Percentiles rank a stretch among this genome's conserved stretches.
Conservation (phyloP, 345 rosid species). For the Heritiera littoralis region DNA sequence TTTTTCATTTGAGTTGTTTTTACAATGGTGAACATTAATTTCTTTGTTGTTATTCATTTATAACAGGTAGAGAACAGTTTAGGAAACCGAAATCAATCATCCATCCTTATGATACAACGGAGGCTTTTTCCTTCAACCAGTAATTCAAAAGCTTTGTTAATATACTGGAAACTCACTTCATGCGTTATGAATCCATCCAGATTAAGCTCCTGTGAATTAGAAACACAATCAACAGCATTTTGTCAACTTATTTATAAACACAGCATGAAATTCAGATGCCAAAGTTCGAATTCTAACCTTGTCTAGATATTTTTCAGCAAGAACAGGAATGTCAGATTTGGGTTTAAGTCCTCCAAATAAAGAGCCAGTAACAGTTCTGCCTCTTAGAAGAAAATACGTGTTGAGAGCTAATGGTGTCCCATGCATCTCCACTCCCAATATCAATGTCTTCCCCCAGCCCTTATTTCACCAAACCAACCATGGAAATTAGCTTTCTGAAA, state of each 20-base stretch:
- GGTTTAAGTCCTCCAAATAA: constrained; percentile 13
- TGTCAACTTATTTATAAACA: neutral
- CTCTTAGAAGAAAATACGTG: neutral
- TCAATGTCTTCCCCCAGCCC: constrained; percentile 16
- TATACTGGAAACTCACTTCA: constrained; percentile 11
- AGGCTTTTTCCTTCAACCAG: constrained; percentile 15
- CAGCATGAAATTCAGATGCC: neutral
- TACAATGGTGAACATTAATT: neutral
- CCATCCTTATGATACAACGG: constrained; percentile 27
- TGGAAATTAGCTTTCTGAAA: neutral
- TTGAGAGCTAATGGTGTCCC: neutral
- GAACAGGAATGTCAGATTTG: constrained; percentile 14
- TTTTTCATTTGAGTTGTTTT: too few relatives aligned
- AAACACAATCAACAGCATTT: neutral
- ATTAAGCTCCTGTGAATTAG: constrained; percentile 10
- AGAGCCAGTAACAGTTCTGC: constrained; percentile 1
- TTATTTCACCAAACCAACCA: neutral
- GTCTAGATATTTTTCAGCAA: constrained; percentile 2
- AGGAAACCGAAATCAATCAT: neutral
- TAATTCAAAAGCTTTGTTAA: constrained; percentile 21
- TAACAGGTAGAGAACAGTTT: neutral
- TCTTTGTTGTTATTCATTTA: neutral
- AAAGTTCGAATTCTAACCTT: neutral
- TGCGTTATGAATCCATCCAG: constrained; percentile 20
- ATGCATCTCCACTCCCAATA: constrained; percentile 19